Percentiles rank a stretch among this genome's conserved stretches.
These are phyloP conservation scores for Botrytis tulipae DNA, from an alignment of 2,329 filamentous ascomycete genomes.

Conservation along the genomic window DNA sequence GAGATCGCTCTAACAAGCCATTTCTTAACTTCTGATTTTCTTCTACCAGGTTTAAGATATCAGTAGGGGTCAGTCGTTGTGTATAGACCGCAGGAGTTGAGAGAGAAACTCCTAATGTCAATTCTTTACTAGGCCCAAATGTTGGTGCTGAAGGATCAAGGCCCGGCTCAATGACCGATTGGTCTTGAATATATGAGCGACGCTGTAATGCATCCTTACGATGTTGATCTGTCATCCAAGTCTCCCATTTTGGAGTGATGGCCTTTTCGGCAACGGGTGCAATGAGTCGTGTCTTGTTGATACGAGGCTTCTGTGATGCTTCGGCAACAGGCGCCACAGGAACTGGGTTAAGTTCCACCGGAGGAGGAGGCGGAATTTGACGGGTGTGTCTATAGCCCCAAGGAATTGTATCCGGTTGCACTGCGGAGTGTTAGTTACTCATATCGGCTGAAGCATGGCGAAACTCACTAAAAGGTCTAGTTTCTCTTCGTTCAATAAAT, in stretches of 20 bases:
- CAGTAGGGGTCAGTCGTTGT: slow-evolving; percentile 31
- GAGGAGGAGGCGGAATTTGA: neutral
- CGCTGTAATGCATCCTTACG: slow-evolving; percentile 28
- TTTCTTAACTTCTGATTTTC: slow-evolving; percentile 33
- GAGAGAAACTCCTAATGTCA: slow-evolving; percentile 23
- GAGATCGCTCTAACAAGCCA: slow-evolving; percentile 27
- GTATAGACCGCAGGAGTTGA: slow-evolving; percentile 29
- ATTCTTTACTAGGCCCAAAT: slow-evolving; percentile 25
- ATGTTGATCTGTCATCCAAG: slow-evolving; percentile 28
- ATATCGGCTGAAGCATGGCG: neutral
- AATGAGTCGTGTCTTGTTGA: slow-evolving; percentile 28
- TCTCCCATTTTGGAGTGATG: slow-evolving; percentile 23
- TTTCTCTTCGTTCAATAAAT: slow-evolving; percentile 5
- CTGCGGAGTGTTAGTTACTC: neutral
- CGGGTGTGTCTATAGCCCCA: slow-evolving; percentile 18
- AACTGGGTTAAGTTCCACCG: neutral
- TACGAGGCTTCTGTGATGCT: slow-evolving; percentile 9
- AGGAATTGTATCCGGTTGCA: neutral
- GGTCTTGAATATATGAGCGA: slow-evolving; percentile 28
- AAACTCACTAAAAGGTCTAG: slow-evolving; percentile 1
- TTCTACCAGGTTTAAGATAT: slow-evolving; percentile 26
- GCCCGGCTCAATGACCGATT: slow-evolving; percentile 34
- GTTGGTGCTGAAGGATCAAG: slow-evolving; percentile 28
- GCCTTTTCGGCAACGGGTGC: slow-evolving; percentile 21
- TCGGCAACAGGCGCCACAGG: neutral